Conservation (phyloP, 1,284 basidiomycete species). For the Puccinia coronata region DNA sequence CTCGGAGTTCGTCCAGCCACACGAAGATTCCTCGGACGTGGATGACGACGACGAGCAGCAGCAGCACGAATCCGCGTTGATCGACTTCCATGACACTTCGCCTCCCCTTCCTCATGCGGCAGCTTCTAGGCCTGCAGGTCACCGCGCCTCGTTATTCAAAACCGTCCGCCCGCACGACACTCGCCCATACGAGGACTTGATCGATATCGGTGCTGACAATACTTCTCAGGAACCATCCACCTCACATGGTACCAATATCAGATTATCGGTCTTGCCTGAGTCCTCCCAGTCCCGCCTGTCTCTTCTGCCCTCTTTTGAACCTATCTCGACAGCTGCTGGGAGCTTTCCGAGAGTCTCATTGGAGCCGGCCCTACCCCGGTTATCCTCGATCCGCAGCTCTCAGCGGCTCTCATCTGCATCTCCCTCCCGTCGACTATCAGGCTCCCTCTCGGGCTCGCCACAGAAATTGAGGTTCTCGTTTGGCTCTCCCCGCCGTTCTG, state of each 20-base stretch:
- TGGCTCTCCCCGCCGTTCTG: constrained; percentile 25
- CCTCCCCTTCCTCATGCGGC: background rate
- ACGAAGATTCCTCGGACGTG: constrained; percentile 9
- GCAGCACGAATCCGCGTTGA: constrained; percentile 5
- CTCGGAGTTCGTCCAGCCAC: constrained; percentile 22
- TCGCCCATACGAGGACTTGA: constrained; percentile 15
- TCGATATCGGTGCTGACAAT: constrained; percentile 15
- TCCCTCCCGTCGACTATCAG: constrained; percentile 37
- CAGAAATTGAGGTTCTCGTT: background rate
- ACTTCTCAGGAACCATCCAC: background rate
- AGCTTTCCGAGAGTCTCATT: constrained; percentile 1
- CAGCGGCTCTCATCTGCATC: constrained; percentile 6
- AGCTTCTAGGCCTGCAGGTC: background rate
- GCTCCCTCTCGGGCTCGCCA: constrained; percentile 33
- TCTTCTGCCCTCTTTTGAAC: background rate
- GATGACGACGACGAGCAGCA: too few relatives aligned
- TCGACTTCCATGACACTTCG: constrained; percentile 20
- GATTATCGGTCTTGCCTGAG: background rate
- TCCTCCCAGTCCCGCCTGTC: background rate
- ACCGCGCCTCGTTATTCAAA: background rate
- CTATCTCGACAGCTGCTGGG: background rate
- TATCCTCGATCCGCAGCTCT: constrained; percentile 15
- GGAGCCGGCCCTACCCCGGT: background rate
- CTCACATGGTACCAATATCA: background rate
- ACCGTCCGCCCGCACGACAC: background rate